Evolutionary conservation across 2,329 filamentous ascomycete species (phyloP), one percentile per base, ranked within the genome.

Genomic region (Cytospora piceicola): DNA sequence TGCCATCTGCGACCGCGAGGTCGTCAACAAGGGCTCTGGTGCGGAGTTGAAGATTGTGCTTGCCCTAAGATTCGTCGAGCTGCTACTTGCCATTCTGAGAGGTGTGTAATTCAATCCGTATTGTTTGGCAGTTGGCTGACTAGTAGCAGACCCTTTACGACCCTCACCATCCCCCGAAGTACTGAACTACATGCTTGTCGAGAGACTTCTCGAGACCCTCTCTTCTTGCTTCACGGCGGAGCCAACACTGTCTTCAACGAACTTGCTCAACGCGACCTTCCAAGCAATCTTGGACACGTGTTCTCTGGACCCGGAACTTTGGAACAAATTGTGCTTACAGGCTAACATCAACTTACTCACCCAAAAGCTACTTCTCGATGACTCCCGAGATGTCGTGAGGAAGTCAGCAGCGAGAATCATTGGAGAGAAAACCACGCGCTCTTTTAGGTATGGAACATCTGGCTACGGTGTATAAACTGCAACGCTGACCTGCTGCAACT

Each of bases 1-100:
- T 22, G 88, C 88, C 8, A 82, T 92, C 58, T 86, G 84, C 15
- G 83, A 89, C 65, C 77, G 82, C 29, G 79, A 83, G 24, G 78
- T 90, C 67, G 76, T 84, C 17, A 78, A 80, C 11, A 76, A 74
- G 51, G 79, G 81, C 64, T 73, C 76, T 12, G 79, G 76, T 57
- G 77, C 78, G 61, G 75, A 77, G 46, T 72, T 86, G 57, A 82
- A 79, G 67, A 77, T 83, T 32, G 75, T 78, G 32, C 81, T 90
- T 63, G 80, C 81, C 14, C 77, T 80, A 51, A 80, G 81, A 64
- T 77, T 90, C n/a, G 77, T 90, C 27, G 82, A 87, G 62, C 84
- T 81, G 67, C 79, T 90, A 57, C 75, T 85, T 20, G 73, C 80
- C 52, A 81, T 88, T 42, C 76, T 90, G 24, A 80, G 81, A 75